Evolutionary conservation across 129 eudicot genomes (phyloP).

Genomic region (Silybum marianum): DNA sequence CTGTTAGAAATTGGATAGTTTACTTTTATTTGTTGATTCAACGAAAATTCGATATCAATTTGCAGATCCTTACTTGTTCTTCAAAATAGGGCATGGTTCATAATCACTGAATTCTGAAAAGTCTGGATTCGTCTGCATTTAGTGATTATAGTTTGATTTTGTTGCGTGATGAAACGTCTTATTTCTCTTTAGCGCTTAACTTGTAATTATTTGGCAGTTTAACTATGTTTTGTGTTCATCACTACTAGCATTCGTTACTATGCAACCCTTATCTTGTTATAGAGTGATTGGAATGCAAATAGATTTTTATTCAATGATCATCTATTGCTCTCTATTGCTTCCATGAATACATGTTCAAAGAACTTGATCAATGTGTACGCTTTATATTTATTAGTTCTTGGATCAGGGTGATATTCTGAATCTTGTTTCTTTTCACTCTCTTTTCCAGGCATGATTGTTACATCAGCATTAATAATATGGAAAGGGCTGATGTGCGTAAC

Average conservation of each 20-base stretch:
- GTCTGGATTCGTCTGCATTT: slow-evolving; percentile 1
- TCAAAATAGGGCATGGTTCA: slow-evolving; percentile 4
- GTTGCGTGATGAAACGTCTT: background rate
- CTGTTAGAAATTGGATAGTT: background rate
- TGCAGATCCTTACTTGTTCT: slow-evolving; percentile 9
- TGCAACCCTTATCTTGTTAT: background rate
- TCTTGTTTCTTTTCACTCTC: background rate
- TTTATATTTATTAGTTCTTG: slow-evolving; percentile 3
- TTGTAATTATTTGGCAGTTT: background rate
- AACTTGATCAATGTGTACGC: background rate
- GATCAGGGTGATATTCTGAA: slow-evolving; percentile 5
- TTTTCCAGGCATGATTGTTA: slow-evolving; percentile 82
- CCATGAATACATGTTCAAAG: background rate
- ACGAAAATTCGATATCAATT: background rate
- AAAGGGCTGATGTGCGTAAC: slow-evolving; percentile 87
- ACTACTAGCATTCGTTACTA: background rate
- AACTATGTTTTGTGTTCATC: background rate
- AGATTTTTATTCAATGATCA: background rate
- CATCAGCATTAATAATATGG: slow-evolving; percentile 94
- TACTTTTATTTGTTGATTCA: background rate
- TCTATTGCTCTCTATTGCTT: background rate
- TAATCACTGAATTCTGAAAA: slow-evolving; percentile 1
- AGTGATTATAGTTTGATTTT: background rate
- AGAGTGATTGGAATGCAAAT: background rate
- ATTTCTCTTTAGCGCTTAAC: background rate